Conservation (phyloP, 345 rosid species). For the Eucalyptus shirleyi region DNA sequence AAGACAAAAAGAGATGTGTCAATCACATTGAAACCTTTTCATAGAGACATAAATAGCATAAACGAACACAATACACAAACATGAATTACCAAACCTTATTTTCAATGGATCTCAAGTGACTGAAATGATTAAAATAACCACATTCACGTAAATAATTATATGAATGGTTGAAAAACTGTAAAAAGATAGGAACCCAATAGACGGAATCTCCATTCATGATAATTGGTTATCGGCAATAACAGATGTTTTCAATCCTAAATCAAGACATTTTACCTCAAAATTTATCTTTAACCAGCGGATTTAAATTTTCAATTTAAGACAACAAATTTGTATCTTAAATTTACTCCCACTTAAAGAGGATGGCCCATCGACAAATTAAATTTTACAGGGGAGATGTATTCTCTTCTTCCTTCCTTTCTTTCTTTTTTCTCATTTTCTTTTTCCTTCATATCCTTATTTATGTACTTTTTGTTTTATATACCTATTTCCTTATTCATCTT, state of each 20-base stretch:
- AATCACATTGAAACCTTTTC: neutral
- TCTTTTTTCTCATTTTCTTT: neutral
- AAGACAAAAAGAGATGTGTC: neutral
- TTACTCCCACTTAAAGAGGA: neutral
- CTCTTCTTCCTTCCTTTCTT: neutral
- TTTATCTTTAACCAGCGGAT: no score
- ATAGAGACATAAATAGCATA: neutral
- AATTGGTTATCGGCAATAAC: no score
- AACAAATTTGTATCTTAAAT: neutral
- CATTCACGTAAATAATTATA: neutral
- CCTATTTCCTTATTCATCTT: no score
- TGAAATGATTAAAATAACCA: neutral
- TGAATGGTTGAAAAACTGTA: no score
- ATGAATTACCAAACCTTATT: neutral
- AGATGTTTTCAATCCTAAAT: neutral
- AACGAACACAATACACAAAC: neutral
- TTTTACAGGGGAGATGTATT: neutral
- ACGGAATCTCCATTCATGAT: neutral
- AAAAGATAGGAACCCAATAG: neutral
- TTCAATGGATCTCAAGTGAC: neutral
- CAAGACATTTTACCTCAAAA: neutral
- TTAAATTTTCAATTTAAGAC: neutral
- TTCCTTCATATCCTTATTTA: no score
- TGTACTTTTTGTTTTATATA: no score
- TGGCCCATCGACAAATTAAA: neutral